These are phyloP conservation scores for Boletus semigastroideus DNA, from an alignment of 1,284 basidiomycete species.

Conservation along the genomic window DNA sequence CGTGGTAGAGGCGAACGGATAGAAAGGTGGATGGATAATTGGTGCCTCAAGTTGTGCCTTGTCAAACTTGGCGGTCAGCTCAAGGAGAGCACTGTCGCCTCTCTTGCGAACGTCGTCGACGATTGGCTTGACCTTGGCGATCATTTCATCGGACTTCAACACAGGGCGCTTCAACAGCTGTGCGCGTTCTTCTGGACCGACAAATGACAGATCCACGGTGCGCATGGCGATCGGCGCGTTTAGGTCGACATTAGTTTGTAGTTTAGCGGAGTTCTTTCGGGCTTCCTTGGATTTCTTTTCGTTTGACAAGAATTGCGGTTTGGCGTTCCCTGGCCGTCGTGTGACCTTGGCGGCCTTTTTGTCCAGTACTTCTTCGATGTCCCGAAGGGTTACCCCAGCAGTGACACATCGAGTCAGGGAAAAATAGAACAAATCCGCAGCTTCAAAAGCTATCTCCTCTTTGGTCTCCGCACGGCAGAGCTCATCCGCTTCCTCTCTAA, in stretches of 20 bases:
- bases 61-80: conserved; percentile 94
- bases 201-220: conserved; percentile 59
- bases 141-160: conserved; percentile 92
- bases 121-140: conserved; percentile 93
- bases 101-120: conserved; percentile 82
- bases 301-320: conserved; percentile 72
- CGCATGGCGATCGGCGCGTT: conserved; percentile 73
- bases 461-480: conserved; percentile 82
- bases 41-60: conserved; percentile 65
- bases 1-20: conserved; percentile 56
- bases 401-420: conserved; percentile 85
- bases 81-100: conserved; percentile 87
- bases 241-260: conserved; percentile 29
- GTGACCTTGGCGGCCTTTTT: conserved; percentile 87
- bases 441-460: conserved; percentile 93
- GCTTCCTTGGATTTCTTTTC: conserved; percentile 33
- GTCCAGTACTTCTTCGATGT: conserved; percentile 87
- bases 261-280: conserved; percentile 28
- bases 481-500: conserved; percentile 98
- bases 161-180: conserved; percentile 88
- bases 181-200: conserved; percentile 56
- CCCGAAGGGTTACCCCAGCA: conserved; percentile 80
- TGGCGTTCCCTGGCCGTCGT: conserved; percentile 90
- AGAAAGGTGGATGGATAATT: conserved; percentile 68
- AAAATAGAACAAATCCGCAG: conserved; percentile 96